phyloP scores from a whole-genome alignment of 1,139 yeast species.

The Kodamaea plutei region DNA sequence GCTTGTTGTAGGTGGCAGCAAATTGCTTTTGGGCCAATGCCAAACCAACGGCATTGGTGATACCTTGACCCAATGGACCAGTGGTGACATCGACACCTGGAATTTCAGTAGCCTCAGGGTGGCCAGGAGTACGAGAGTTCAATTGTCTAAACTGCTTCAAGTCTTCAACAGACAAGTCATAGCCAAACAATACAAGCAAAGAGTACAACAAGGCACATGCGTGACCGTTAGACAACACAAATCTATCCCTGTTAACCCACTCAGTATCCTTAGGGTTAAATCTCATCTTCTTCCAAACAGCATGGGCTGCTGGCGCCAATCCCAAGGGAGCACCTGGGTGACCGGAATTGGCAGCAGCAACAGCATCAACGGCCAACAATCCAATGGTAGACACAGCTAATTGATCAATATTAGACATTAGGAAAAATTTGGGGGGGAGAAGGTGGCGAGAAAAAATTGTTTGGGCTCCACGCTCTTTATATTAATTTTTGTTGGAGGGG shows the following conservation, averaged over 20 bases:
- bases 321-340: slow-evolving; percentile 99
- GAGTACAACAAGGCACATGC: slow-evolving; percentile 91
- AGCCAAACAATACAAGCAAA: slow-evolving; percentile 82
- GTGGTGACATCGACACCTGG: slow-evolving; percentile 98
- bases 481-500: too few relatives aligned
- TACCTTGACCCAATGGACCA: slow-evolving; percentile 99
- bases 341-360: slow-evolving; percentile 88
- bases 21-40: slow-evolving; percentile 93
- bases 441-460: too few relatives aligned
- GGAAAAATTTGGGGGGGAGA: background rate
- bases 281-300: slow-evolving; percentile 78
- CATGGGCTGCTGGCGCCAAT: slow-evolving; percentile 69
- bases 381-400: slow-evolving; percentile 87
- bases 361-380: slow-evolving; percentile 84
- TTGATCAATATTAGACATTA: slow-evolving; percentile 48
- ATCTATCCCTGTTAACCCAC: slow-evolving; percentile 95
- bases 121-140: slow-evolving; percentile 93
- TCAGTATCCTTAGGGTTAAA: slow-evolving; percentile 88
- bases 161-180: slow-evolving; percentile 77
- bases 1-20: slow-evolving; percentile 93
- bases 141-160: slow-evolving; percentile 89
- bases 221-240: slow-evolving; percentile 94
- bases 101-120: slow-evolving; percentile 75
- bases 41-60: slow-evolving; percentile 92
- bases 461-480: too few relatives aligned